A percentile compares a stretch with the other conserved stretches of the same genome.
Evolutionary conservation across 2,329 filamentous ascomycete genomes (phyloP).

Genomic region (Pseudonectria foliicola): DNA sequence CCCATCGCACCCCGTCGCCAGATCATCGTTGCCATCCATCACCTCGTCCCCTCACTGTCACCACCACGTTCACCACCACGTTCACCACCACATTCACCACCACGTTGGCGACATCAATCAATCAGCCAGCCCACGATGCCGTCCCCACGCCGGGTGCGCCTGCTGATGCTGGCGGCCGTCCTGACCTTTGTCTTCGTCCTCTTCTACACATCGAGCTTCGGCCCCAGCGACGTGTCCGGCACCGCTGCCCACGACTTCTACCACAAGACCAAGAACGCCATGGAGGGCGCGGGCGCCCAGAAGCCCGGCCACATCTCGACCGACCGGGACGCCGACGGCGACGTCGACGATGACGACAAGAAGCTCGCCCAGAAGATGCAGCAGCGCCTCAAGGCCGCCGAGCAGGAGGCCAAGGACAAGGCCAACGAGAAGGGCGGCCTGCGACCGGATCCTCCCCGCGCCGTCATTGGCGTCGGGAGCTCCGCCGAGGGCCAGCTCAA

Average conservation of each 20-base stretch:
- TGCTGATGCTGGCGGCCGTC: conserved; percentile 58
- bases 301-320: conserved; percentile 33
- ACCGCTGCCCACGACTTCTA: conserved; percentile 49
- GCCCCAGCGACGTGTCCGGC: conserved; percentile 41
- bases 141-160: conserved; percentile 61
- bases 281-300: conserved; percentile 34
- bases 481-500: conserved; percentile 45
- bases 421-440: conserved; percentile 60
- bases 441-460: conserved; percentile 50
- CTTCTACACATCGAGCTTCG: conserved; percentile 62
- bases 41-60: neutral
- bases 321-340: conserved; percentile 48
- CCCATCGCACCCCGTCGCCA: too few species aligned
- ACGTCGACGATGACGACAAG: conserved; percentile 50
- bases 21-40: too few species aligned
- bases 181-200: conserved; percentile 60
- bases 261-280: conserved; percentile 49
- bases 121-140: conserved; percentile 45
- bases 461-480: conserved; percentile 52
- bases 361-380: conserved; percentile 44
- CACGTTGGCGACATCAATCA: conserved; percentile 10
- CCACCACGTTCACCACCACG: conserved; percentile 12
- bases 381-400: conserved; percentile 59
- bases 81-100: conserved; percentile 16
- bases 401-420: conserved; percentile 59